Evolutionary conservation across 2,329 filamentous ascomycete genomes (phyloP), one percentile per base, ranked within the genome.

Genomic region (Periconia sp.): DNA sequence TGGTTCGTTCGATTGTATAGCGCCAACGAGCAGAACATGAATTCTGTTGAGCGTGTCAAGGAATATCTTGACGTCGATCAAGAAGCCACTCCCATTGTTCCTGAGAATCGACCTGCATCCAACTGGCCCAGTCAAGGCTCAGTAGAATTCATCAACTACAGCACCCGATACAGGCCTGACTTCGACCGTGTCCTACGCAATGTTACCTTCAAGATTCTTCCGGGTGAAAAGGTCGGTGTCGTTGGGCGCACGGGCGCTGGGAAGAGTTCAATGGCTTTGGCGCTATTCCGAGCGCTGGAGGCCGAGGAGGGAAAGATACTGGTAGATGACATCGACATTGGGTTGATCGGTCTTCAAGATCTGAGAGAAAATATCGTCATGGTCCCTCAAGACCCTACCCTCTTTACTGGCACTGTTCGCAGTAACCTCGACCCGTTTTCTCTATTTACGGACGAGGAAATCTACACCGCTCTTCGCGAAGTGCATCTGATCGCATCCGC

Each of bases 1-100:
- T 99, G 94, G 94, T 85, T 97, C 41, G 92, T 99, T 21, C 86
- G 94, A 33, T 79, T 96, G 11, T 99, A 99, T 68, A 87, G 92
- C 0, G 84, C 89, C 65, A 96, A 97, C 62, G 94, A 99, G 73
- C 94, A 99, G 72, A 97, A 96, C 73, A 97, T 99, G 94, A 99
- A 99, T 73, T 92, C 92, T 3, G 92, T 97, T 35, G 94, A 99
- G 73, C 89, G 94, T 63, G 87, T 99, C 65, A 95, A 96, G 75
- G 94, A 99, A 68, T 99, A 97, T 65, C 81, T 97, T 24, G 90
- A 97, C 31, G 88, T 99, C 1, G 92, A 97, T 59, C 92, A 96
- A 68, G 94, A 99, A 73, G 92, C 94, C 1, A 77, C 81, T 0
- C 79, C 88, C 1, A 77, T 95, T 28, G 81, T 95, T 28, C 84